Percentiles rank a stretch among this genome's conserved stretches.
phyloP scores from a whole-genome alignment of 495 filamentous ascomycete genomes.

The Tirmania nivea region DNA sequence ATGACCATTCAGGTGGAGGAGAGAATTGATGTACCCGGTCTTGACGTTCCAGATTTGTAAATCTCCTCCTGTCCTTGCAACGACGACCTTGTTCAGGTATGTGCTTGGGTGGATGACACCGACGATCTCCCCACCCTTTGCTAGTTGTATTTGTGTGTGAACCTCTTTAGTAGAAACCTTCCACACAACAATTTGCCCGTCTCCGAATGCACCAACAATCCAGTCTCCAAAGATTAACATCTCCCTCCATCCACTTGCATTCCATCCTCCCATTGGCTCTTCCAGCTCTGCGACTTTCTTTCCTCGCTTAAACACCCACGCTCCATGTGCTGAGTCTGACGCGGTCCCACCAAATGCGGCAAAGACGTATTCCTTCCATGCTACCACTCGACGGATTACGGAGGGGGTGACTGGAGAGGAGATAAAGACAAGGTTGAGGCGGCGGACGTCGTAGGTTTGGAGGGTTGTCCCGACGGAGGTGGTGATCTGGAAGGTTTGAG shows the following conservation, averaged over 20 bases:
- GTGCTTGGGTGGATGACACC: constrained; percentile 27
- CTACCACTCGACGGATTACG: constrained; percentile 60
- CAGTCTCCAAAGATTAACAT: constrained; percentile 74
- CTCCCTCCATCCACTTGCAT: constrained; percentile 26
- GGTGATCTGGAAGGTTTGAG: constrained; percentile 89
- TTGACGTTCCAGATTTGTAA: constrained; percentile 95
- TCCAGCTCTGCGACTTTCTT: constrained; percentile 59
- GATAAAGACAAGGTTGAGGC: constrained; percentile 74
- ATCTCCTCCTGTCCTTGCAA: constrained; percentile 63
- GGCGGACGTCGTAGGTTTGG: constrained; percentile 83
- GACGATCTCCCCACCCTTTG: constrained; percentile 4
- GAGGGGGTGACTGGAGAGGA: constrained; percentile 73
- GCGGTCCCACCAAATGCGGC: constrained; percentile 48
- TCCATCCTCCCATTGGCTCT: constrained; percentile 24
- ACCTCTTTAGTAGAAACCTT: constrained; percentile 65
- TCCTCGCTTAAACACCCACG: constrained; percentile 94
- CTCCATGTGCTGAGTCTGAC: constrained; percentile 30
- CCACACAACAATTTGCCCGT: constrained; percentile 62
- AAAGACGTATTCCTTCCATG: constrained; percentile 72
- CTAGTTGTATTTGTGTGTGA: constrained; percentile 36
- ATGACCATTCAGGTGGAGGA: too few species aligned
- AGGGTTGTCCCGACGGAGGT: constrained; percentile 75
- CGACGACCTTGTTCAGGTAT: constrained; percentile 86
- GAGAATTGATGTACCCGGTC: constrained; percentile 30
- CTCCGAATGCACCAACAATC: constrained; percentile 61